These are phyloP conservation scores for Cynanchum wilfordii DNA, from an alignment of 257 asterid genomes.

Conservation along the genomic window DNA sequence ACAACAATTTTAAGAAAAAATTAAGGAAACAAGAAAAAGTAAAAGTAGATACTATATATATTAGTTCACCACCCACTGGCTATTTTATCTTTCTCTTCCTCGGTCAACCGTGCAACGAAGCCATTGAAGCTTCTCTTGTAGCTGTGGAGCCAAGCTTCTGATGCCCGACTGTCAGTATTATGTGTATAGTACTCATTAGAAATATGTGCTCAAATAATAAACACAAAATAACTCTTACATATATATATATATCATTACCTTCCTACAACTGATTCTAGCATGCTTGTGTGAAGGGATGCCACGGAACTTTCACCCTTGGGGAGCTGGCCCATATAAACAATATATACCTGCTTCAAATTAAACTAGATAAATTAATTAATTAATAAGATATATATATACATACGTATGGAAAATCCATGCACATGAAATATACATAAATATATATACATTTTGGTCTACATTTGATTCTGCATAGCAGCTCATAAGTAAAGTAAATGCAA, in stretches of 20 bases:
- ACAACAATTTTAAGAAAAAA: no score
- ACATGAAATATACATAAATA: neutral
- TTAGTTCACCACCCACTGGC: conserved; percentile 28
- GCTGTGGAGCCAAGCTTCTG: conserved; percentile 18
- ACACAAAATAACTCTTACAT: neutral
- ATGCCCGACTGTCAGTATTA: conserved; percentile 16
- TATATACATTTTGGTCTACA: conserved; percentile 36
- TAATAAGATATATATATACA: no score
- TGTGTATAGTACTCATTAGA: neutral
- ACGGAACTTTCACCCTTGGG: conserved; percentile 36
- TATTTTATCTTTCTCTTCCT: conserved; percentile 38
- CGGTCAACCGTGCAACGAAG: conserved; percentile 47
- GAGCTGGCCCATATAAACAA: conserved; percentile 60
- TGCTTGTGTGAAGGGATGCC: conserved; percentile 37
- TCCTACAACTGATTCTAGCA: conserved; percentile 42
- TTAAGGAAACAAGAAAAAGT: no score
- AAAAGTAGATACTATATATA: neutral
- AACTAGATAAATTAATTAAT: no score
- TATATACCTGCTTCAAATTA: conserved; percentile 27
- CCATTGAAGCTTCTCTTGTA: conserved; percentile 59
- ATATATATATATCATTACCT: conserved; percentile 21
- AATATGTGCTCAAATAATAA: neutral
- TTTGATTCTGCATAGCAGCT: conserved; percentile 24
- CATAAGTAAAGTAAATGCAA: conserved; percentile 19
- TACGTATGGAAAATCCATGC: no score